phyloP scores from a whole-genome alignment of 345 rosid species.

The Chamaenerion angustifolium region DNA sequence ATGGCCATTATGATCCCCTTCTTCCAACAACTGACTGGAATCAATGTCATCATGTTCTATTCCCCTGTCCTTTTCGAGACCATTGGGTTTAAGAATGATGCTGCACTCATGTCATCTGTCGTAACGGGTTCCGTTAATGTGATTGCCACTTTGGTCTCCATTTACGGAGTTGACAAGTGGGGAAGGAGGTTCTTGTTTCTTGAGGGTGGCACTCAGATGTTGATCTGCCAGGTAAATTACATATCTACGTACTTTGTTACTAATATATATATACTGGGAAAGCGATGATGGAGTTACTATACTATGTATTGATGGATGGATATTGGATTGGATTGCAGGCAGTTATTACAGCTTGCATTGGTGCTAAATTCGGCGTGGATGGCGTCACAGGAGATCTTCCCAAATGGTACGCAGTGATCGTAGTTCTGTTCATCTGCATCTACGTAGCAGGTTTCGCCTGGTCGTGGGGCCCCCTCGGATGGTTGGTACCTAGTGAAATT shows the following conservation, averaged over 20 bases:
- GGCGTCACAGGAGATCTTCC: slow-evolving; percentile 58
- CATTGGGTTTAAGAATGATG: slow-evolving; percentile 54
- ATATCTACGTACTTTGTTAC: too few species aligned
- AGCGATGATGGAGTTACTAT: not conserved
- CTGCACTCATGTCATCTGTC: slow-evolving; percentile 72
- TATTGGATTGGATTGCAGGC: slow-evolving; percentile 14
- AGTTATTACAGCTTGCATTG: slow-evolving; percentile 55
- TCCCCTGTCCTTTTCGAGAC: slow-evolving; percentile 79
- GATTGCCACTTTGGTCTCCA: slow-evolving; percentile 53
- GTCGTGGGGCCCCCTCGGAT: slow-evolving; percentile 96
- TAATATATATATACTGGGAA: too few species aligned
- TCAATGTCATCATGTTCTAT: slow-evolving; percentile 79
- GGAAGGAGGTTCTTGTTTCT: slow-evolving; percentile 79
- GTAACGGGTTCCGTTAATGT: slow-evolving; percentile 64
- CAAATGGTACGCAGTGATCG: slow-evolving; percentile 70
- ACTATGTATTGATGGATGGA: not conserved
- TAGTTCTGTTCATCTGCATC: slow-evolving; percentile 75
- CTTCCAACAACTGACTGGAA: slow-evolving; percentile 82
- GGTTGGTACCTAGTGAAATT: slow-evolving; percentile 90
- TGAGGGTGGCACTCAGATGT: slow-evolving; percentile 71
- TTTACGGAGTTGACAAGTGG: slow-evolving; percentile 73
- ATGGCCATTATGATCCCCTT: slow-evolving; percentile 69
- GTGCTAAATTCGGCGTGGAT: slow-evolving; percentile 59
- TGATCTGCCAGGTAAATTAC: slow-evolving; percentile 57
- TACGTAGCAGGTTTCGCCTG: slow-evolving; percentile 81